A percentile compares a stretch with the other conserved stretches of the same genome.
These are phyloP conservation scores for Pouteria campechiana DNA, from an alignment of 179 eudicot species.

Conservation along the genomic window DNA sequence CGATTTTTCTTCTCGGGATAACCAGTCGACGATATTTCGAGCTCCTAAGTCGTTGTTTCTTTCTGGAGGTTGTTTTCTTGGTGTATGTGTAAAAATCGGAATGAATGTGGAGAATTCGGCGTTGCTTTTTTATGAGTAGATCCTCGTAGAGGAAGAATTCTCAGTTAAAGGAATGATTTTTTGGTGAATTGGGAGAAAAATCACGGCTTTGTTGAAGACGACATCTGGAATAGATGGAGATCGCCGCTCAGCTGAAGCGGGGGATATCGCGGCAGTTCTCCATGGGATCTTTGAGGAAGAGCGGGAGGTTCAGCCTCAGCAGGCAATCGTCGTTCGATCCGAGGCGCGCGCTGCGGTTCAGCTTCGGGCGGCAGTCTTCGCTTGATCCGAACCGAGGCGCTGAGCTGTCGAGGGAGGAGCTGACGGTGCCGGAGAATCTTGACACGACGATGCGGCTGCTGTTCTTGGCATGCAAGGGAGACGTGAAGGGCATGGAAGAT, in stretches of 20 bases:
- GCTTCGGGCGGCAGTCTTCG: slow-evolving; percentile 90
- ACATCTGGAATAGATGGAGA: slow-evolving; percentile 37
- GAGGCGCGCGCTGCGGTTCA: slow-evolving; percentile 56
- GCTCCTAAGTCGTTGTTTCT: too few relatives aligned
- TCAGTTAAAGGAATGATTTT: too few relatives aligned
- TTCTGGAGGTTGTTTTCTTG: too few relatives aligned
- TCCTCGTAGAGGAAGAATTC: too few relatives aligned
- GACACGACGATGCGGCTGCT: slow-evolving; percentile 84
- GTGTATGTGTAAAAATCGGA: too few relatives aligned
- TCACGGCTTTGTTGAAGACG: too few relatives aligned
- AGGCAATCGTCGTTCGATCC: slow-evolving; percentile 81
- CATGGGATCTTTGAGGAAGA: slow-evolving; percentile 55
- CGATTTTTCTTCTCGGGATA: too few relatives aligned
- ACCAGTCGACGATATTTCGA: too few relatives aligned
- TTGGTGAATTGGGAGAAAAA: too few relatives aligned
- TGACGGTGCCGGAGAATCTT: slow-evolving; percentile 73
- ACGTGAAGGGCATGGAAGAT: slow-evolving; percentile 54
- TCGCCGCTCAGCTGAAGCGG: slow-evolving; percentile 53
- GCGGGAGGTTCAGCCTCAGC: slow-evolving; percentile 60
- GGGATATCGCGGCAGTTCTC: slow-evolving; percentile 94
- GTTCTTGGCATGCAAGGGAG: slow-evolving; percentile 67
- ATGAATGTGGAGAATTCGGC: too few relatives aligned
- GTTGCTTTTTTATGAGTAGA: too few relatives aligned
- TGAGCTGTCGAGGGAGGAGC: slow-evolving; percentile 25
- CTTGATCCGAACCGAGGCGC: slow-evolving; percentile 76